Evolutionary conservation across 2,329 filamentous ascomycete genomes (phyloP), one percentile per base, ranked within the genome.

Genomic region (Calonectria multiphialidica): DNA sequence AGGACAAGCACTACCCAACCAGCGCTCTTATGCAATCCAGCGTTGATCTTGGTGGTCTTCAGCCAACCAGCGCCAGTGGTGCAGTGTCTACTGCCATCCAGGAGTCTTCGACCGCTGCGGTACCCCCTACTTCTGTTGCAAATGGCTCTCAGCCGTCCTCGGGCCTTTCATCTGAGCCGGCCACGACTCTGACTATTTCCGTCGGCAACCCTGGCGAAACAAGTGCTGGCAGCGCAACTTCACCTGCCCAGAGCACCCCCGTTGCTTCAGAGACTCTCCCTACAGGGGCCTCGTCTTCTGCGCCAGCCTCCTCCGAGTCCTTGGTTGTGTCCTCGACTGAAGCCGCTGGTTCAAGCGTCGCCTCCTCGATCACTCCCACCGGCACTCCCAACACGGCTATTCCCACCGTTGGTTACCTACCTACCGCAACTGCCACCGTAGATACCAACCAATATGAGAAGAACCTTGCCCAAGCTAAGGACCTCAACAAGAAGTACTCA

Each of bases 401-500:
- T 9, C 88, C 88, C 0, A 89, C 88, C 0, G 80, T 82, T 35
- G 80, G 74, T 57, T 76, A 77, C n/a, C 78, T 83, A 30, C 81
- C 83, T 3, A 80, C 82, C 5, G 80, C 82, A 5, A 85, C 86
- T 0, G 79, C 82, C 4, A 85, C 84, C 2, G 83, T 89, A 4
- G 78, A 85, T 1, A 77, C 87, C 1, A 80, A 82, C 9, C 80
- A 83, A 3, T 86, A 88, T 65, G 84, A 84, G 2, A 81, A 80
- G 66, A 89, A 90, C 73, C 82, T 91, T 23, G 83, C 82, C 12
- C 75, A 83, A 42, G 87, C 88, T 12, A 80, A 82, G 47, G 70
- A 80, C 3, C 86, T 88, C 76, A 92, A 92, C 79, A 73, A 81
- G 12, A 73, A 87, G 28, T 90, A 88, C 72, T 82, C 83, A 30